Evolutionary conservation across 352 stramenopile genomes (phyloP), one percentile per base, ranked within the genome.

Genomic region (Phytophthora sansomeana): DNA sequence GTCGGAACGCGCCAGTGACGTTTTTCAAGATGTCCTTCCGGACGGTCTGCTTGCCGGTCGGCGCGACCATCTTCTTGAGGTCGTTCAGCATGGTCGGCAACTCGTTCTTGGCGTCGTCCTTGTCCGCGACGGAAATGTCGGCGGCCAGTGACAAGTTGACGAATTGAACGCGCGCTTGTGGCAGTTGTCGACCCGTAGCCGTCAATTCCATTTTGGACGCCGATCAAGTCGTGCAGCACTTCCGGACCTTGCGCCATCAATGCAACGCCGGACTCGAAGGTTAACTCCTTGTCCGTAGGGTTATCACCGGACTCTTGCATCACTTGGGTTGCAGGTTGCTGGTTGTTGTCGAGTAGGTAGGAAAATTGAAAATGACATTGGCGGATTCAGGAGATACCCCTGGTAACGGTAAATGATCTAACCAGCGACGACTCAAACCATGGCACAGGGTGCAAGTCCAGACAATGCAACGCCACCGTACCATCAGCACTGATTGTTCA

Each of bases 31-130:
- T 69, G 29, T 77, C 38, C 42, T 76, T 77, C n/a, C 42, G 58
- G 30, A 74, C 49, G 16, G 38, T 69, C 17, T 70, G 42, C 1
- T 67, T 67, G 38, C 57, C 75, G 32, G 55, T 51, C 35, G 44
- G 52, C 0, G 66, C 19, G 36, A 78, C 67, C 11, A 57, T 58
- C 51, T 67, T 67, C 19, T 66, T 65, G 21, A 61, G 10, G 21
- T 50, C 54, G 35, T 78, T 85, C 11, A 52, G 14, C 24, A 83
- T 62, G 1, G 74, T 82, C 26, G 77, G 74, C 5, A 85, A 60
- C 38, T 81, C 74, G 39, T 54, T 58, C 11, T 58, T 59, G 32
- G 48, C 19, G 6, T 52, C 50, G 38, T 58, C 58, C 38, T 66
- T 71, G 42, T 68, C 32, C 9, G 53, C 57, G 8, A 82, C 52